These are phyloP conservation scores for Colletotrichum horii DNA, from an alignment of 2,329 filamentous ascomycete species.

Conservation along the genomic window DNA sequence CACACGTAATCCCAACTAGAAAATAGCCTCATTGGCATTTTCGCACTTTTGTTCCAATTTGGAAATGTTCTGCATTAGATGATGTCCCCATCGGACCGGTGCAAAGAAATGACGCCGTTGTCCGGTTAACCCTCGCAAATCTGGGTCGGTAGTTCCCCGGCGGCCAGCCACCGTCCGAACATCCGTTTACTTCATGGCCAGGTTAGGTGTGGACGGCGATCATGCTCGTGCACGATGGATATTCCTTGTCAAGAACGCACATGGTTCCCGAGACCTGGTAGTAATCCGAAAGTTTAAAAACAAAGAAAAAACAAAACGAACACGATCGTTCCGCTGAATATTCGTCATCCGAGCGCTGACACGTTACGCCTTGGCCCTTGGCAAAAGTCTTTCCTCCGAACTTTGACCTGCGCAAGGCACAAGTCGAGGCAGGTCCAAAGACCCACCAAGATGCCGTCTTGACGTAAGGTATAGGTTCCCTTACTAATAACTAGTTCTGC, in stretches of 20 bases:
- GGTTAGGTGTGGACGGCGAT: not conserved
- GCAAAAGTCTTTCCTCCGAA: not conserved
- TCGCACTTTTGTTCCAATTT: not conserved
- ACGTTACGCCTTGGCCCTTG: not conserved
- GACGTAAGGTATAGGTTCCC: not conserved
- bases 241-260: not conserved
- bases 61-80: not conserved
- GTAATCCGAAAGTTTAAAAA: not conserved
- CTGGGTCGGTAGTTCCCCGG: not conserved
- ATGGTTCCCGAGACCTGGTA: not conserved
- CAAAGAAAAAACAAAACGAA: not conserved
- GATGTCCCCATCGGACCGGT: not conserved
- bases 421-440: not conserved
- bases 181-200: not conserved
- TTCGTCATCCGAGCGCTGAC: not conserved
- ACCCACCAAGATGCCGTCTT: not conserved
- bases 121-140: not conserved
- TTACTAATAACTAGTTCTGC: not conserved
- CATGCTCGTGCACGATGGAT: not conserved
- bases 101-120: not conserved
- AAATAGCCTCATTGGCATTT: not conserved
- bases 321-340: not conserved
- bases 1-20: not conserved
- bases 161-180: not conserved
- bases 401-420: not conserved